Evolutionary conservation across 129 eudicot genomes (phyloP).

Genomic region (Chrysanthemum lavandulifolium): DNA sequence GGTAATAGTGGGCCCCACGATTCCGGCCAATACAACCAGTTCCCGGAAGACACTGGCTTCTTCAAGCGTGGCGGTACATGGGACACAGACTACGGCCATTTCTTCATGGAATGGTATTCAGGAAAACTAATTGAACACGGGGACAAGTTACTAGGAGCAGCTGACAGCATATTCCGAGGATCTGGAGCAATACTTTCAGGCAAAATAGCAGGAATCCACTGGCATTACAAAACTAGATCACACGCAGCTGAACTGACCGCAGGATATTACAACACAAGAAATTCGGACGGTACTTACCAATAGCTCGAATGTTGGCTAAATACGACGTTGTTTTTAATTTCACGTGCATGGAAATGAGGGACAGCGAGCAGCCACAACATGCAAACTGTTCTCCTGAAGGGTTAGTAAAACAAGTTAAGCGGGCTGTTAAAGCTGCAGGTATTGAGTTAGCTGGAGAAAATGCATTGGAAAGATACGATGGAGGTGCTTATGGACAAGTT

Average conservation of each 20-base stretch:
- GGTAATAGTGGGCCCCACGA: constrained; percentile 85
- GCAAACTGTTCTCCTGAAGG: constrained; percentile 89
- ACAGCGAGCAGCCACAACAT: constrained; percentile 70
- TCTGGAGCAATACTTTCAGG: constrained; percentile 79
- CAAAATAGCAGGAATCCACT: constrained; percentile 92
- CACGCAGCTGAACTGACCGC: constrained; percentile 97
- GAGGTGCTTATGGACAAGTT: constrained; percentile 58
- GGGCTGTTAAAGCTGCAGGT: constrained; percentile 63
- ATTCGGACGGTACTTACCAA: constrained; percentile 68
- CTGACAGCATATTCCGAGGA: constrained; percentile 67
- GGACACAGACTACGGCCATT: constrained; percentile 77
- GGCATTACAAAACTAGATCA: constrained; percentile 90
- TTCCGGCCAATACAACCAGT: constrained; percentile 83
- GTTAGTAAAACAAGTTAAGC: constrained; percentile 73
- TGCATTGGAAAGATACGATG: constrained; percentile 84
- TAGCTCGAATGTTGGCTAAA: constrained; percentile 69
- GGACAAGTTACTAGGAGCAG: constrained; percentile 63
- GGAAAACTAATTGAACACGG: constrained; percentile 76
- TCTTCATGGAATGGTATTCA: constrained; percentile 93
- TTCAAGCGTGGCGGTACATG: constrained; percentile 77
- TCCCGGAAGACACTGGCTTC: constrained; percentile 88
- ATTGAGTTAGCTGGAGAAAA: constrained; percentile 85
- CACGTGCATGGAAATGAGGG: constrained; percentile 98
- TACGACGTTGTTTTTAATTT: constrained; percentile 75
- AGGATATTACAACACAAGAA: constrained; percentile 78